Evolutionary conservation across 1,284 basidiomycete genomes (phyloP).

Genomic region (Marasmius oreades): DNA sequence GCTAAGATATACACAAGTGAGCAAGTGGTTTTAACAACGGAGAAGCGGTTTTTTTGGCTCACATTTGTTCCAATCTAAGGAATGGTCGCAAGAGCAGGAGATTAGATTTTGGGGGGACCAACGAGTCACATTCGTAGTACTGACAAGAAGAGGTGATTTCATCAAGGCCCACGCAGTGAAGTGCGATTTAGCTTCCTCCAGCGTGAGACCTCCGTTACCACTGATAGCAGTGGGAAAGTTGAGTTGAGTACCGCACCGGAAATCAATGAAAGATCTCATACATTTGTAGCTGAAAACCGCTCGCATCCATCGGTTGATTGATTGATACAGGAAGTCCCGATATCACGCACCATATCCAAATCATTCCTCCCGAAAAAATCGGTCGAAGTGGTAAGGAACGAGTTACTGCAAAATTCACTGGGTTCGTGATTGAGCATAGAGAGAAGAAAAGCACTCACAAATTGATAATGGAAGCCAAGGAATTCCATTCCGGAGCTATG

Average conservation of each 20-base stretch:
- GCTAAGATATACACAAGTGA: conserved; percentile 20
- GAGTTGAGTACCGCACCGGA: too few relatives aligned
- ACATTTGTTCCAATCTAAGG: conserved; percentile 26
- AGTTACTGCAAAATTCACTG: conserved; percentile 31
- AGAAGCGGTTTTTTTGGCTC: conserved; percentile 4
- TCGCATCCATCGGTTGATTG: not conserved
- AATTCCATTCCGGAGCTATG: conserved; percentile 29
- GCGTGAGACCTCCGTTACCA: conserved; percentile 31
- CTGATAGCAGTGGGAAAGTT: too few relatives aligned
- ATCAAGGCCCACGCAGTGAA: conserved; percentile 68
- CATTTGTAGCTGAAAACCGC: not conserved
- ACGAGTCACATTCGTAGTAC: not conserved
- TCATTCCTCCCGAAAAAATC: conserved; percentile 49
- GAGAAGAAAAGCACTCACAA: conserved; percentile 25
- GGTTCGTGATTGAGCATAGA: not conserved
- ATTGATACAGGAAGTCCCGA: not conserved
- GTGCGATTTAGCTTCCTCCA: conserved; percentile 58
- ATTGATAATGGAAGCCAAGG: conserved; percentile 40
- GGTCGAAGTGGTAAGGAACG: conserved; percentile 47
- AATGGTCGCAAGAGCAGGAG: conserved; percentile 13
- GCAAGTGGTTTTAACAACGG: not conserved
- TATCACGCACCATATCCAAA: conserved; percentile 14
- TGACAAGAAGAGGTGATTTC: conserved; percentile 54
- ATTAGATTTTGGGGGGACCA: not conserved
- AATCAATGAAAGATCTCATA: conserved; percentile 43